phyloP scores from a whole-genome alignment of 371 early-diverging fungal species.

The Mucor mucedo region DNA sequence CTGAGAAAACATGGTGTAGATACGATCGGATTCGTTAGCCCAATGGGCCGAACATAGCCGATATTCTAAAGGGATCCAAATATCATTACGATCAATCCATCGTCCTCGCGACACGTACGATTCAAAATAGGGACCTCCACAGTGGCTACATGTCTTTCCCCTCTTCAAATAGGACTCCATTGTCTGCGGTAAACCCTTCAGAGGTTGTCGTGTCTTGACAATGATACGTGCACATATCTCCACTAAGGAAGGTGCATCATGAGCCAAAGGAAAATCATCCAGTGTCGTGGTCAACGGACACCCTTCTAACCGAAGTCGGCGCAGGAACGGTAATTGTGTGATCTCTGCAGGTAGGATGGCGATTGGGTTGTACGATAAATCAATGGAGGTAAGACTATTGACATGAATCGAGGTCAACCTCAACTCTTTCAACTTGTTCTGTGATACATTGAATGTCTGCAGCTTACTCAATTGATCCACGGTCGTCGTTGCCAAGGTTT shows the following conservation, averaged over 20 bases:
- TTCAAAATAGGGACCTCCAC: slow-evolving; percentile 87
- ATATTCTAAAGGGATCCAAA: slow-evolving; percentile 71
- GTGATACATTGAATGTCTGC: slow-evolving; percentile 18
- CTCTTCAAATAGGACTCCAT: slow-evolving; percentile 65
- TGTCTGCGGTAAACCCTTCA: slow-evolving; percentile 31
- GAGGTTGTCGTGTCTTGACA: slow-evolving; percentile 8
- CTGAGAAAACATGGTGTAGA: slow-evolving; percentile 38
- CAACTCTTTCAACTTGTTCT: slow-evolving; percentile 39
- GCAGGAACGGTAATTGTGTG: slow-evolving; percentile 57
- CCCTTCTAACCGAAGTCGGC: slow-evolving; percentile 57
- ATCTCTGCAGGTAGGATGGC: slow-evolving; percentile 35
- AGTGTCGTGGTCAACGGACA: slow-evolving; percentile 42
- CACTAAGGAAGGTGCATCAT: slow-evolving; percentile 60
- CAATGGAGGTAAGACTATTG: slow-evolving; percentile 61
- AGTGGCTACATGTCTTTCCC: slow-evolving; percentile 78
- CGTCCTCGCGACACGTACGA: slow-evolving; percentile 61
- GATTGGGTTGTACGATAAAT: slow-evolving; percentile 70
- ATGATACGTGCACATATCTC: slow-evolving; percentile 80
- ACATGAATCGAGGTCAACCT: slow-evolving; percentile 67
- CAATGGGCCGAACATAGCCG: slow-evolving; percentile 81
- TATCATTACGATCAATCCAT: slow-evolving; percentile 61
- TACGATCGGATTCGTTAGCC: slow-evolving; percentile 71
- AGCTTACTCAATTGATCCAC: slow-evolving; percentile 38
- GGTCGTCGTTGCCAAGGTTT: slow-evolving; percentile 16
- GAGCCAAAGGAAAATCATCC: slow-evolving; percentile 22